Evolutionary conservation across 306 rosid genomes (phyloP), one percentile per base, ranked within the genome.

Genomic region (Acacia acuminata): DNA sequence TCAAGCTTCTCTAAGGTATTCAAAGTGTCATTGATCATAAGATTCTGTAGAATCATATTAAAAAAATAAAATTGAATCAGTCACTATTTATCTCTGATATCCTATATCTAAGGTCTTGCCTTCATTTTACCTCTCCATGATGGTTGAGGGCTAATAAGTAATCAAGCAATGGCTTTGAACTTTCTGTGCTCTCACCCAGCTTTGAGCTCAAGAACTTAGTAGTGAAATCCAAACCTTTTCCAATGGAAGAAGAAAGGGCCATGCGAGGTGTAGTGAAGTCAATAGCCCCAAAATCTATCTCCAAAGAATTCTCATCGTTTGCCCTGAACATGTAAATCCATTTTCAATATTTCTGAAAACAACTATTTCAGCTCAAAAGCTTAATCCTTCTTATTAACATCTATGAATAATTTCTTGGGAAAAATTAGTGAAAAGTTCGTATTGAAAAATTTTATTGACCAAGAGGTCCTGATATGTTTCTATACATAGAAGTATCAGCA

Each of bases 191-290:
- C 47, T 90, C 93, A 76, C 79, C 81, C 75, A 96, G 81, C 81
- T 79, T 89, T 53, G 97, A 85, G 79, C 88, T 85, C 36, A 89
- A 55, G 78, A 96, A 84, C 87, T 89, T 96, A 9, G 92, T 77
- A 30, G 91, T 86, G 67, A 82, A 90, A 68, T 75, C 67, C 56
- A 92, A 83, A 70, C 99, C 99, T 73, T 90, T 90, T 73, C 99
- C 99, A 79, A 96, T 91, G 16, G 99, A 94, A 77, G 99, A 92
- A 55, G 98, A 87, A 65, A 96, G 90, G 32, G 87, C 85, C 86
- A 96, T 86, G 58, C 81, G 90, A 45, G 97, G 97, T 74, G 85
- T 85, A 11, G 94, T 43, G 88, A 82, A 92, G 84, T 92, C 94
- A 77, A 96, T 73, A 48, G 98, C 97, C 34, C 82, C 90, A 83